Base-by-base conservation (phyloP, 371 early-diverging fungal species). In the Lichtheimia ornata region DNA sequence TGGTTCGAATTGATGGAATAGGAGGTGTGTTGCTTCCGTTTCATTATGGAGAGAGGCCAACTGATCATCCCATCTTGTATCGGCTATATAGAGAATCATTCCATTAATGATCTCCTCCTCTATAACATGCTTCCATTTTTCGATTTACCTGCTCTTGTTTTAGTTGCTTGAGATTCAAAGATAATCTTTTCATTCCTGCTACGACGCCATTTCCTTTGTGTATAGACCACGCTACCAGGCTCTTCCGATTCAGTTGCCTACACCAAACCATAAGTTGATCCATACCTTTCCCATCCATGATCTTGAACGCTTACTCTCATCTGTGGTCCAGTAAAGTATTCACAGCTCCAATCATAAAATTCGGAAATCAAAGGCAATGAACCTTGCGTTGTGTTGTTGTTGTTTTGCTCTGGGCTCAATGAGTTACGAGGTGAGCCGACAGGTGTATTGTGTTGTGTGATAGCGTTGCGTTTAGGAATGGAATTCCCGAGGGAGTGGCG, bases 251-350 rank as follows among this genome's bases (percentile, higher is more conserved):
- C 94, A 11, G 91, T 85, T 1, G 90, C 84, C 90, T 91, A 44
- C 45, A 7, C n/a, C n/a, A 47, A 11, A 12, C 14, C 24, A 57
- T 13, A 50, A 35, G 15, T 14, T 25, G 1, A n/a, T 47, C 45
- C 45, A 45, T 45, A 5, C 45, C 5, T 45, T 30, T 51, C 40
- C n/a, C n/a, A 24, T 18, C 7, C 30, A 27, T 7, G 6, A 43
- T 14, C 17, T 20, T 20, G 40, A 42, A 18, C 28, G 49, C 72
- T 70, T 72, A 87, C 91, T 70, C 84, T 74, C 88, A 94, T 92
- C 66, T 94, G 96, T 20, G 96, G 93, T 66, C 94, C 92, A n/a
- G 86, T 83, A 74, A 94, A 95, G 72, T 91, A 93, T 67, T 91
- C 91, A 61, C 91, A 87, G 67, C 91, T 90, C 93, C 91, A 91